Evolutionary conservation across 2,329 filamentous ascomycete species (phyloP).

Genomic region (Lecanicillium sp.): DNA sequence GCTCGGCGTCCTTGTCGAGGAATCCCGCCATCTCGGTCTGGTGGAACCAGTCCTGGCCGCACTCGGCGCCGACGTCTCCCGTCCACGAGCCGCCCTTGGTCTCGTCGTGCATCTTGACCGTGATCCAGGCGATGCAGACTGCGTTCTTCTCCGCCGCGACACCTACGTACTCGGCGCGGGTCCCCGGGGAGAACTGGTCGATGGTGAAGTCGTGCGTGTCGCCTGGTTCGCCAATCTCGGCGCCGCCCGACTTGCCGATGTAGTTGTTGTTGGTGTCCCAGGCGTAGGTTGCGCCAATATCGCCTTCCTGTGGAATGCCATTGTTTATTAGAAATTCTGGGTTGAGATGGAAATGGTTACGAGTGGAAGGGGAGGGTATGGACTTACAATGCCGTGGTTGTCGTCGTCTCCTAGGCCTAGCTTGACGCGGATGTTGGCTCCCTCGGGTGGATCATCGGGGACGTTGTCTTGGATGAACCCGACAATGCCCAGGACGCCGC

Average conservation of each 20-base stretch:
- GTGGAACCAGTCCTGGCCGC: conserved; percentile 6
- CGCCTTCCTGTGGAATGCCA: not conserved
- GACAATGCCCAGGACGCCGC: not conserved
- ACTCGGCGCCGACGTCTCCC: conserved; percentile 5
- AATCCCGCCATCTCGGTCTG: conserved; percentile 6
- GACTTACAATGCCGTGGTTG: not conserved
- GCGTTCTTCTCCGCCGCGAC: conserved; percentile 4
- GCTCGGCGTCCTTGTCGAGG: not conserved
- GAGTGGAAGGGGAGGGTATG: not conserved
- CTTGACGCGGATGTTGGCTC: conserved; percentile 2
- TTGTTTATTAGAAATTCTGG: not conserved
- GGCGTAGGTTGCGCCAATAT: conserved; percentile 2
- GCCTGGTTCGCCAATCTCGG: not conserved
- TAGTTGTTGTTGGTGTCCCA: conserved; percentile 8
- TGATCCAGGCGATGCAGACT: conserved; percentile 7
- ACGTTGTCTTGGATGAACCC: not conserved
- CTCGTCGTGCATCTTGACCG: conserved; percentile 7
- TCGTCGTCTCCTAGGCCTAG: conserved; percentile 2
- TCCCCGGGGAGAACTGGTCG: conserved; percentile 1
- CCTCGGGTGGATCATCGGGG: not conserved
- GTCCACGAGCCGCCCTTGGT: conserved; percentile 8
- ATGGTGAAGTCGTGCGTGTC: conserved; percentile 4
- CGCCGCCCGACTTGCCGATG: conserved; percentile 4
- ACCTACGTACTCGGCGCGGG: conserved; percentile 8
- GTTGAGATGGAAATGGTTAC: too few species aligned